These are phyloP conservation scores for Penicillium olsonii DNA, from an alignment of 2,329 filamentous ascomycete genomes.

Conservation along the genomic window DNA sequence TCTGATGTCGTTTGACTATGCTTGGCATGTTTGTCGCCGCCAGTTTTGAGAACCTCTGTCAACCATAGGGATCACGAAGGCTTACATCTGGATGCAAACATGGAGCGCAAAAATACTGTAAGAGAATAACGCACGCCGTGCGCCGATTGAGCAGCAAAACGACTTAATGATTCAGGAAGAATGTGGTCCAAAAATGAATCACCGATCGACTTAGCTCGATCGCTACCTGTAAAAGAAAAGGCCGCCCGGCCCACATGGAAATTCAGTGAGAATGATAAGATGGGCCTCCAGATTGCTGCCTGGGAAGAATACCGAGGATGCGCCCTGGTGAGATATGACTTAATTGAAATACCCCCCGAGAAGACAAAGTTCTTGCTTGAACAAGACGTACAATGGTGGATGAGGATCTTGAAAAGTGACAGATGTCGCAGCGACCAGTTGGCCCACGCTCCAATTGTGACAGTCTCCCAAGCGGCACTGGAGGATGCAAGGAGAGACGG, in stretches of 20 bases:
- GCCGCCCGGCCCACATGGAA: not conserved
- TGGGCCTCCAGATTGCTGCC: not conserved
- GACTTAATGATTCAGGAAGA: too few species aligned
- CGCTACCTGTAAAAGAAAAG: too few species aligned
- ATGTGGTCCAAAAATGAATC: not conserved
- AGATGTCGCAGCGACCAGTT: not conserved
- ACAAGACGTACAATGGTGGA: not conserved
- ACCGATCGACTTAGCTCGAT: not conserved
- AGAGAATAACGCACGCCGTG: too few species aligned
- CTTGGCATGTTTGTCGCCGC: too few species aligned
- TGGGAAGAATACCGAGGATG: not conserved
- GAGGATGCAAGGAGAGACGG: not conserved
- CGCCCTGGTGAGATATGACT: not conserved
- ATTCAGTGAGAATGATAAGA: not conserved
- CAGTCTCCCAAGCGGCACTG: not conserved
- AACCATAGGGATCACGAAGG: not conserved
- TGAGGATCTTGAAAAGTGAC: not conserved
- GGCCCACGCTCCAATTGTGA: not conserved
- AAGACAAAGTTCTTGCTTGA: not conserved
- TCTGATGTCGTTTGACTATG: too few species aligned
- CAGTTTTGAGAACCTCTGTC: not conserved
- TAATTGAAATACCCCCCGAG: not conserved
- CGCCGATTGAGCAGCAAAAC: too few species aligned
- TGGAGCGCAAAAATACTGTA: too few species aligned
- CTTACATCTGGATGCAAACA: too few species aligned